Evolutionary conservation across 345 rosid species (phyloP).

Genomic region (Eutrema japonicum): DNA sequence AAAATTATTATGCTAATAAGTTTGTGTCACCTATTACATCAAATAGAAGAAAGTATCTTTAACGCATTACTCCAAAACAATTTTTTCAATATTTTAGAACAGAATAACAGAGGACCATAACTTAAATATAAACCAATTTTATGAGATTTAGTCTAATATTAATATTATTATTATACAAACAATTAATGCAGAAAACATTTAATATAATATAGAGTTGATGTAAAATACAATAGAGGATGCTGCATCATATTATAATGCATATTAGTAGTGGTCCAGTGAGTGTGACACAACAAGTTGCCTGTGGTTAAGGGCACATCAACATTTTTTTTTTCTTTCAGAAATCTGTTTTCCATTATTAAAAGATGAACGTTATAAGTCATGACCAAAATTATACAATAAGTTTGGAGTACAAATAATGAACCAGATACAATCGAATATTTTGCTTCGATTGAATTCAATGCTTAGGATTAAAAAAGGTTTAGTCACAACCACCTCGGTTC

Average conservation of each 20-base stretch:
- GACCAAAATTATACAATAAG: no score
- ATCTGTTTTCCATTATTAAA: no score
- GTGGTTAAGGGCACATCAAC: slow-evolving; percentile 37
- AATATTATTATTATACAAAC: background rate
- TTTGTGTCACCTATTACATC: slow-evolving; percentile 35
- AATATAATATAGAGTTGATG: background rate
- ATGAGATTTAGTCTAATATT: slow-evolving; percentile 19
- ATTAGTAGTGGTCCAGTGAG: slow-evolving; percentile 35
- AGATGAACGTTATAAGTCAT: no score
- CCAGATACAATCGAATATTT: no score
- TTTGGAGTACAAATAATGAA: no score
- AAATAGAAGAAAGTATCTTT: slow-evolving; percentile 29
- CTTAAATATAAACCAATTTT: background rate
- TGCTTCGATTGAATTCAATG: no score
- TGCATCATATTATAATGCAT: slow-evolving; percentile 30
- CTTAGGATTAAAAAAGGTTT: no score
- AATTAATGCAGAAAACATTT: background rate
- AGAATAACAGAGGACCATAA: slow-evolving; percentile 29
- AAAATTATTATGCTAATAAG: slow-evolving; percentile 36
- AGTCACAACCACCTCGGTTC: no score
- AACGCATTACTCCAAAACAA: slow-evolving; percentile 32
- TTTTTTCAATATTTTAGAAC: slow-evolving; percentile 30
- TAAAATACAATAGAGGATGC: slow-evolving; percentile 29
- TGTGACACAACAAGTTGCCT: slow-evolving; percentile 38
- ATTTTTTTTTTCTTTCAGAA: no score